A percentile compares a stretch with the other conserved stretches of the same genome.
These are phyloP conservation scores for Cucumis melo DNA, from an alignment of 306 rosid genomes.

Conservation along the genomic window DNA sequence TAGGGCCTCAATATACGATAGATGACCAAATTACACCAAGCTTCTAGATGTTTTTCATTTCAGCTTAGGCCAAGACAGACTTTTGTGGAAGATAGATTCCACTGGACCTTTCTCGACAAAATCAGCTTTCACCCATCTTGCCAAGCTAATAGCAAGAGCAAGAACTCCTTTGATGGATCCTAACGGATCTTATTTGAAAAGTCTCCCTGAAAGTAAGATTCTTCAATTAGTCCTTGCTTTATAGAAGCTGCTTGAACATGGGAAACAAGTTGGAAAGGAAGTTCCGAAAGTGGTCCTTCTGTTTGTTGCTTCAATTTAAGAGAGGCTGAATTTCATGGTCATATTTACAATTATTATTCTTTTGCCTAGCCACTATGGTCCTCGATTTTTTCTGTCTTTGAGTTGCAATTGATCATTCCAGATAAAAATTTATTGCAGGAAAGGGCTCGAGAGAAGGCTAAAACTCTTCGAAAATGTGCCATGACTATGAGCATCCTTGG, in stretches of 20 bases:
- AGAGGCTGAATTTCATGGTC: neutral
- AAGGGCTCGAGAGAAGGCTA: neutral
- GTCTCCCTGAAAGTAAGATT: too few species aligned
- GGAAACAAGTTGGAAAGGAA: neutral
- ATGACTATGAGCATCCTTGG: neutral
- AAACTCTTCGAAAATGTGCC: neutral
- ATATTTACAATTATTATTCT: too few species aligned
- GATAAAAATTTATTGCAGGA: neutral
- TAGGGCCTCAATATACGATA: neutral
- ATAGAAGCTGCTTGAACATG: neutral
- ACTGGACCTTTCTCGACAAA: neutral
- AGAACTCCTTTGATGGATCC: neutral
- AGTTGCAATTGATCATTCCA: neutral
- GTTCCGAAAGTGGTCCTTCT: neutral
- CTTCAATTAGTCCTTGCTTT: neutral
- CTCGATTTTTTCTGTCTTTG: neutral
- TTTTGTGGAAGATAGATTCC: neutral
- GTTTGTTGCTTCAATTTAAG: neutral
- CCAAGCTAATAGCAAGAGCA: neutral
- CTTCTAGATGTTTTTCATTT: neutral
- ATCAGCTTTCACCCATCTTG: neutral
- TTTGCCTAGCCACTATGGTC: neutral
- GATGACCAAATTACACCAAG: neutral
- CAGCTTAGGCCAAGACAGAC: neutral
- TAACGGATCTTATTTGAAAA: too few species aligned